phyloP scores from a whole-genome alignment of 1,284 basidiomycete species.

The Porphyrellus sp. region DNA sequence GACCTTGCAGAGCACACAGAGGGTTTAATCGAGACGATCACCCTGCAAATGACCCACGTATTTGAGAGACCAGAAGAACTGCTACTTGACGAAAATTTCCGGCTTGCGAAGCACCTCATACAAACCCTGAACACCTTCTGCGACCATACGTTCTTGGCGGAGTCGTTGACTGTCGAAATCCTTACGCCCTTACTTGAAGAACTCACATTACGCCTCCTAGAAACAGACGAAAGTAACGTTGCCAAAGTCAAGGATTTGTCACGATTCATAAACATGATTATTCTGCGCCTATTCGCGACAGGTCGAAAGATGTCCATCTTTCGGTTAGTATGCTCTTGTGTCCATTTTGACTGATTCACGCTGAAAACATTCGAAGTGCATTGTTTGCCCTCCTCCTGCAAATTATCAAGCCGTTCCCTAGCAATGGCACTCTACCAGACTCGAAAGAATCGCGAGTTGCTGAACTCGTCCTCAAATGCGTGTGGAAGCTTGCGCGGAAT shows the following conservation, averaged over 20 bases:
- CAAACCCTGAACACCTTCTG: conserved; percentile 92
- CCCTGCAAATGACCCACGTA: conserved; percentile 83
- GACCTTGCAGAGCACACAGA: conserved; percentile 83
- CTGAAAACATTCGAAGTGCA: conserved; percentile 43
- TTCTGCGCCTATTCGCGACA: conserved; percentile 89
- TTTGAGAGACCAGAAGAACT: conserved; percentile 80
- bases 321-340: conserved; percentile 52
- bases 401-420: conserved; percentile 85
- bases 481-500: conserved; percentile 96
- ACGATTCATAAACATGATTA: conserved; percentile 97
- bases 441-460: conserved; percentile 88
- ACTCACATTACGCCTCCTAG: conserved; percentile 83
- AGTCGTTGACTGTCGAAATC: conserved; percentile 78
- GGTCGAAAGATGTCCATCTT: conserved; percentile 91
- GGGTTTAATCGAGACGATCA: conserved; percentile 84
- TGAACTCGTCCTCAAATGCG: conserved; percentile 95
- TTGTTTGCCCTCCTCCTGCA: conserved; percentile 83
- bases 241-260: conserved; percentile 84
- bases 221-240: conserved; percentile 81
- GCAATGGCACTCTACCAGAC: conserved; percentile 60
- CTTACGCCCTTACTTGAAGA: conserved; percentile 81
- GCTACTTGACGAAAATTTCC: conserved; percentile 72
- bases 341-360: conserved; percentile 1
- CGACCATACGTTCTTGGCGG: conserved; percentile 78
- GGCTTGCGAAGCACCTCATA: conserved; percentile 93